Base-by-base conservation (phyloP, 257 asterid species). In the Gentiana straminea region DNA sequence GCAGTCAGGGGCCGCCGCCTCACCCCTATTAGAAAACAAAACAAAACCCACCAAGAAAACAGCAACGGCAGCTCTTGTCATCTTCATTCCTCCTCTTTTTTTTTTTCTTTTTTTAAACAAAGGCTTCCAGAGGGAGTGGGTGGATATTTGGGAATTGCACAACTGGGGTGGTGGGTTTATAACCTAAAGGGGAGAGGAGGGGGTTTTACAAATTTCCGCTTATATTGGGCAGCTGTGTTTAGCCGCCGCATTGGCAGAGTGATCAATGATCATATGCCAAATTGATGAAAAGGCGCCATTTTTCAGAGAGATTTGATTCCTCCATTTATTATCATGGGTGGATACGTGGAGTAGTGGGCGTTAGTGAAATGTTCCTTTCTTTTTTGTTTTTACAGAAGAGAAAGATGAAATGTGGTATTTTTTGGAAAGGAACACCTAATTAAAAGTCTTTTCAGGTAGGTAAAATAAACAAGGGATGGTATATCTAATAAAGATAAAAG, bases 1-100 rank as follows among this genome's bases (percentile, higher is more conserved):
- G 69, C 96, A 90, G 67, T 86, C 97, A 37, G 35, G 86, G 43
- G 77, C 74, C n/a, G n/a, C n/a, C n/a, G 66, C 68, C 36, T 64
- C 72, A 50, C 49, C 75, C 38, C 11, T 49, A 0, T 15, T 65
- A 34, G 3, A 54, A 0, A 13, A 45, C 38, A 68, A 9, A 3
- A 7, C n/a, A 9, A 57, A 37, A 5, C 52, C 52, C 37, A 57
- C 10, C 3, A 57, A 41, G 43, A 57, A 24, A 45, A 37, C 61
- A 10, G 5, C 47, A 57, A 32, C 32, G 33, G 52, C 52, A 11
- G 24, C 13, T 39, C 11, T 46, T 50, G 33, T 4, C 52, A 41
- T 5, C 52, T 12, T 44, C 52, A 32, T 33, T 3, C 24, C 52
- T 49, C n/a, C n/a, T 39, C 43, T 57, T 5, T 41, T 41, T 8